A percentile compares a stretch with the other conserved stretches of the same genome.
These are phyloP conservation scores for Nitzschia sp. DNA, from an alignment of 108 stramenopile genomes.

Conservation along the genomic window DNA sequence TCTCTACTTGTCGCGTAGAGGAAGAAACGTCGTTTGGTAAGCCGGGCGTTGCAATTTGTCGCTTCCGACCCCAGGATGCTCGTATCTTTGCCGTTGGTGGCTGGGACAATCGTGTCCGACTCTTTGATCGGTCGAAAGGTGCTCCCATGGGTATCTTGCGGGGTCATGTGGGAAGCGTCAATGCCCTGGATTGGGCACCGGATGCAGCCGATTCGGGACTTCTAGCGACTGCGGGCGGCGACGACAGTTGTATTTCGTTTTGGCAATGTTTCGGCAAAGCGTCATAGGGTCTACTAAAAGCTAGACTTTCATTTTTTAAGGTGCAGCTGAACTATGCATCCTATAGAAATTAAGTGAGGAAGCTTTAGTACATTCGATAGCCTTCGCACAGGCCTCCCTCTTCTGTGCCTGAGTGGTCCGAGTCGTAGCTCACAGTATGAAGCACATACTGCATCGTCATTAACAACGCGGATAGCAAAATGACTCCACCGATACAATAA, in stretches of 20 bases:
- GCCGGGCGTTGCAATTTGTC: slow-evolving; percentile 66
- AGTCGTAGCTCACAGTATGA: slow-evolving; percentile 24
- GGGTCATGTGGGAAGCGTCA: slow-evolving; percentile 59
- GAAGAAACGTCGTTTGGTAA: slow-evolving; percentile 49
- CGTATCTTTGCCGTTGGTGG: slow-evolving; percentile 83
- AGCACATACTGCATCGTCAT: slow-evolving; percentile 81
- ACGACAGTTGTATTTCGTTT: slow-evolving; percentile 59
- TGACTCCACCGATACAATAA: slow-evolving; percentile 92
- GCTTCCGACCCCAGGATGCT: slow-evolving; percentile 75
- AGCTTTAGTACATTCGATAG: slow-evolving; percentile 23
- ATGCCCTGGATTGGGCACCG: slow-evolving; percentile 78
- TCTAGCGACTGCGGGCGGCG: slow-evolving; percentile 66
- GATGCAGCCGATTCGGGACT: slow-evolving; percentile 60
- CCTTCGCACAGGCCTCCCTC: slow-evolving; percentile 45
- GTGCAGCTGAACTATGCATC: neutral
- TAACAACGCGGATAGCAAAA: slow-evolving; percentile 77
- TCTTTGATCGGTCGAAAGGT: slow-evolving; percentile 61
- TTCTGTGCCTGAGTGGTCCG: slow-evolving; percentile 6
- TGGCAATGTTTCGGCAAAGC: slow-evolving; percentile 52
- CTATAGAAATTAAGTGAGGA: neutral
- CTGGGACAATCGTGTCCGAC: slow-evolving; percentile 78
- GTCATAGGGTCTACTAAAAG: neutral
- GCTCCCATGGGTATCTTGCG: slow-evolving; percentile 67
- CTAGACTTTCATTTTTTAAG: neutral
- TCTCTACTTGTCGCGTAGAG: slow-evolving; percentile 61